These are phyloP conservation scores for Backusella morwellensis DNA, from an alignment of 192 early-diverging fungal genomes.

Conservation along the genomic window DNA sequence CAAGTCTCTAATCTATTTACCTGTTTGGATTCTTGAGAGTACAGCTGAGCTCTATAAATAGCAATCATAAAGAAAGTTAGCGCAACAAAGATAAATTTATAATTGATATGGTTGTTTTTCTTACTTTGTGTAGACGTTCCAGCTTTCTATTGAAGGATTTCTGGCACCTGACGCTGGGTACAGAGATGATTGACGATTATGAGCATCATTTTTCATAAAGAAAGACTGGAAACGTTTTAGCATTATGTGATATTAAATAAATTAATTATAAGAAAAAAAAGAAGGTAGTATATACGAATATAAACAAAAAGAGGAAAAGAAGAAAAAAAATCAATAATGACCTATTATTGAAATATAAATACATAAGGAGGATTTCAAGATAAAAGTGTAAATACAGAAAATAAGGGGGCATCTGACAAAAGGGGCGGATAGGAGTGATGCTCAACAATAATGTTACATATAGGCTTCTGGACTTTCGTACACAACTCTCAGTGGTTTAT, in stretches of 20 bases:
- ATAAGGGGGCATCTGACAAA: background rate
- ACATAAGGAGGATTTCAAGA: slow-evolving; percentile 1
- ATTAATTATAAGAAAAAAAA: background rate
- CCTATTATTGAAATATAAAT: background rate
- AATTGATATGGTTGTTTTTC: background rate
- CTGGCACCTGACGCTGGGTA: background rate
- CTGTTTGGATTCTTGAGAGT: slow-evolving; percentile 14
- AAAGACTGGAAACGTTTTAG: slow-evolving; percentile 9
- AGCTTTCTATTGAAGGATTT: slow-evolving; percentile 12
- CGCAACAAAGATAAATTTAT: background rate
- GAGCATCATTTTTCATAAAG: background rate
- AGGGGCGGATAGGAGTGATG: background rate
- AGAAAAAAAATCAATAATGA: background rate
- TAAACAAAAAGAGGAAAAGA: background rate
- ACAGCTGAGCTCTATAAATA: slow-evolving; percentile 8
- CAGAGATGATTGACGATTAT: background rate
- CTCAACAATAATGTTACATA: background rate
- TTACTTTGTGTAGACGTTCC: slow-evolving; percentile 7
- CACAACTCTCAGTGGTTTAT: background rate
- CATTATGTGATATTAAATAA: background rate
- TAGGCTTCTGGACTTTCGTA: background rate
- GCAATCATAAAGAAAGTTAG: background rate
- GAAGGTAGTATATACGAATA: background rate
- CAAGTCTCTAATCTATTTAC: background rate
- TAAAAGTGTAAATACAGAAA: background rate